Percentiles rank a stretch among this genome's conserved stretches.
Conservation (phyloP, 805 yeast genomes). For the Yarrowia divulgata region DNA sequence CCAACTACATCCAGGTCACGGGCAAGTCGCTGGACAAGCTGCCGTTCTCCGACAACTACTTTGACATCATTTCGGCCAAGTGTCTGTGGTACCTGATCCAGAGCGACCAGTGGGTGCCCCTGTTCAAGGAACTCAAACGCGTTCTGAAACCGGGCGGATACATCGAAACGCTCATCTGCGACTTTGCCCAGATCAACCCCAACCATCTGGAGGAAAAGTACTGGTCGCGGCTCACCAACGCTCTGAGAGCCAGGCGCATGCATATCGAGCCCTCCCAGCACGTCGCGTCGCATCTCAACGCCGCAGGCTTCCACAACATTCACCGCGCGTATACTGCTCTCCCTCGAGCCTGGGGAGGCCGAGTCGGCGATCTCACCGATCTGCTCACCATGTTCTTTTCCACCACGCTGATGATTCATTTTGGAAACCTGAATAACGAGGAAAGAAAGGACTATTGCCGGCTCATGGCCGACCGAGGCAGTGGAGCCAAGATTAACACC, state of each 20-base stretch:
- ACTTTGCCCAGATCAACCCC: constrained; percentile 42
- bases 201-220: constrained; percentile 27
- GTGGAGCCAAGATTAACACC: background rate
- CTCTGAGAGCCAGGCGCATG: constrained; percentile 38
- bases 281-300: constrained; percentile 41
- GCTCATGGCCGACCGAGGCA: constrained; percentile 21
- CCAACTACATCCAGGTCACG: constrained; percentile 47
- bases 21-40: constrained; percentile 45
- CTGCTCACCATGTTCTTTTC: constrained; percentile 46
- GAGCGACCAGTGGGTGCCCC: constrained; percentile 45
- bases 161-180: constrained; percentile 46
- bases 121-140: constrained; percentile 46
- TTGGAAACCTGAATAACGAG: constrained; percentile 48
- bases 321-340: constrained; percentile 46
- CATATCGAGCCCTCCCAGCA: constrained; percentile 38
- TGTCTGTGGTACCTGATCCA: constrained; percentile 48
- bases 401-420: constrained; percentile 48
- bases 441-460: constrained; percentile 42
- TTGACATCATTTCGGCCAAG: constrained; percentile 48
- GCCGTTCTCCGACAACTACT: constrained; percentile 49
- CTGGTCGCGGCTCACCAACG: constrained; percentile 39
- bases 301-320: constrained; percentile 46
- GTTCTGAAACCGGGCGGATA: constrained; percentile 50
- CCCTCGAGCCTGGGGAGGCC: constrained; percentile 50
- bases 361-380: constrained; percentile 48